These are phyloP conservation scores for Clohesyomyces aquaticus DNA, from an alignment of 495 filamentous ascomycete genomes.

Conservation along the genomic window DNA sequence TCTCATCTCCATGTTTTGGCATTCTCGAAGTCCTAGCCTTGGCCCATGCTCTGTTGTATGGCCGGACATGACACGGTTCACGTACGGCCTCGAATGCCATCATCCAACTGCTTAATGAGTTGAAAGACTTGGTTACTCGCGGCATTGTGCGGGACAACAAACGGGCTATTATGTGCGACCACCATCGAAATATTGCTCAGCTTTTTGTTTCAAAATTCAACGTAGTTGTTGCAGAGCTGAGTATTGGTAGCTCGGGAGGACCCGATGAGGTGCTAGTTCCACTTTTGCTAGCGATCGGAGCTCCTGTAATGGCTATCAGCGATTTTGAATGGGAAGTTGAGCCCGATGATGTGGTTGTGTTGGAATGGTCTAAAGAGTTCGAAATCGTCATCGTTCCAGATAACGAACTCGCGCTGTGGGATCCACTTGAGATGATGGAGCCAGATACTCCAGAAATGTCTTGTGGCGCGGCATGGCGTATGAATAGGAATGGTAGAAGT, in stretches of 20 bases:
- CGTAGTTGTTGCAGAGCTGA: slow-evolving; percentile 74
- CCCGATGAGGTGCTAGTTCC: slow-evolving; percentile 2
- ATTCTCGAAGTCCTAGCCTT: background rate
- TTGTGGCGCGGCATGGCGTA: too few relatives aligned
- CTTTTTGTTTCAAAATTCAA: slow-evolving; percentile 75
- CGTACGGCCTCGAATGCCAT: slow-evolving; percentile 80
- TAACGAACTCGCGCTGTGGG: background rate
- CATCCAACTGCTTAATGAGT: slow-evolving; percentile 75
- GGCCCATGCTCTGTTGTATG: background rate
- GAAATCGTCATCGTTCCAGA: background rate
- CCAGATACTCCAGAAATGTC: too few relatives aligned
- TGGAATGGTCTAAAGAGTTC: background rate
- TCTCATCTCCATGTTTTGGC: background rate
- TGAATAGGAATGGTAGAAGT: too few relatives aligned
- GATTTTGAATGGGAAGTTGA: background rate
- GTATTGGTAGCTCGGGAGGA: slow-evolving; percentile 39
- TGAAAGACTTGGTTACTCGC: slow-evolving; percentile 75
- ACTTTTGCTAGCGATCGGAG: background rate
- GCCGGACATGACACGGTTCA: slow-evolving; percentile 1
- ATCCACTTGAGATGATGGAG: too few relatives aligned
- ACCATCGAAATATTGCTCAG: slow-evolving; percentile 89
- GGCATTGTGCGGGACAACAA: slow-evolving; percentile 65
- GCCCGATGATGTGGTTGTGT: background rate
- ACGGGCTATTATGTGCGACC: slow-evolving; percentile 85
- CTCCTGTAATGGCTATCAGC: slow-evolving; percentile 16